Evolutionary conservation across 140 eudicot genomes (phyloP), one percentile per base, ranked within the genome.

Genomic region (Bidens hawaiensis): DNA sequence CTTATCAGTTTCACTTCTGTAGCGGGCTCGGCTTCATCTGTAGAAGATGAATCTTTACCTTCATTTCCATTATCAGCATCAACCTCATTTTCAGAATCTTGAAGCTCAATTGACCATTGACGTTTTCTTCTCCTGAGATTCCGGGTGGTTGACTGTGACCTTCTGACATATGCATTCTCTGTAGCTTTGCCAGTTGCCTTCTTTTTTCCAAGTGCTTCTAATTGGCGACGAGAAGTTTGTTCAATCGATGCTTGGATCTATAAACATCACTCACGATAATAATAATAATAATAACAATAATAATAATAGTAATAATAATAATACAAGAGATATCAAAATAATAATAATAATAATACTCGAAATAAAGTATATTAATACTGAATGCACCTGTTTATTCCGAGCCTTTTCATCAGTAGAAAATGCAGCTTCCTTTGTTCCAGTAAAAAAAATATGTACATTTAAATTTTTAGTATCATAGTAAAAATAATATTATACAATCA

Each of bases 211-310:
- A 91, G 67, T 68, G 95, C 98, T 76, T 91, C 98, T 31, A 88
- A 63, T 64, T 91, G 98, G 30, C 98, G 83, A 12, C 82, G 83
- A 19, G 76, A 75, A 31, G 98, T 91, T 68, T 91, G 83, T 33
- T 95, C 96, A 46, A 91, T 84, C 13, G 87, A 78, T 51, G 79
- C 96, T 78, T 91, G 98, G 43, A 91, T 91, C 98, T 91, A 84
- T 50, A 6, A 31, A 53, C 19, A 14, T 16, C 14, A 11, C 48
- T 49, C 41, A 12, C 11, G 23, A 51, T 22, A 7, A 66, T 66
- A 52, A 13, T 54, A 27, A 0, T 17, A 51, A 8, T n/a, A n/a
- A n/a, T n/a, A n/a, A n/a, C n/a, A n/a, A n/a, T n/a, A n/a, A n/a
- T n/a, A n/a, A n/a, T n/a, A n/a, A n/a, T n/a, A n/a, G n/a, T n/a